Evolutionary conservation across 495 filamentous ascomycete species (phyloP).

Genomic region (Pseudotulostoma volvatum): DNA sequence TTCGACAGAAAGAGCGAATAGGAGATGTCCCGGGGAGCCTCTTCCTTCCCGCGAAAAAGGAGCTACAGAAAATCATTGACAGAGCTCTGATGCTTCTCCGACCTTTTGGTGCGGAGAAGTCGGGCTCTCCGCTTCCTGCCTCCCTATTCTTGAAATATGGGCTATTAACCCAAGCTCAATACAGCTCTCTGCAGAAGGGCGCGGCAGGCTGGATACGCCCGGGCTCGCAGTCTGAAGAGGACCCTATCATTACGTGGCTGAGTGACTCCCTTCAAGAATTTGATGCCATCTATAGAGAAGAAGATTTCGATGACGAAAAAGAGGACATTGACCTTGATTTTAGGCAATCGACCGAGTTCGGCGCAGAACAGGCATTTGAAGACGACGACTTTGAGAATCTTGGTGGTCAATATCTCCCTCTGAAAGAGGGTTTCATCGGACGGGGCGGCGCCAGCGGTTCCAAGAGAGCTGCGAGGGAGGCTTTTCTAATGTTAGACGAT

Average conservation of each 20-base stretch:
- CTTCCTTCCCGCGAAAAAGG: constrained; percentile 14
- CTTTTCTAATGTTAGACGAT: constrained; percentile 22
- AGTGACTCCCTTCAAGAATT: constrained; percentile 30
- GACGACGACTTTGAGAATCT: constrained; percentile 40
- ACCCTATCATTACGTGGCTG: constrained; percentile 47
- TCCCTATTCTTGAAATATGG: constrained; percentile 28
- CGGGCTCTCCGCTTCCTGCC: constrained; percentile 9
- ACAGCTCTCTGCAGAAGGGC: constrained; percentile 41
- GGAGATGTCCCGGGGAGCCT: constrained; percentile 18
- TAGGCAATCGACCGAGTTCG: constrained; percentile 47
- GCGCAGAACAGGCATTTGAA: constrained; percentile 38
- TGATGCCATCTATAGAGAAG: constrained; percentile 18
- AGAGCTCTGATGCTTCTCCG: constrained; percentile 32
- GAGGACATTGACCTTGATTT: constrained; percentile 51
- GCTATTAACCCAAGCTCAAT: constrained; percentile 45
- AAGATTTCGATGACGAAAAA: constrained; percentile 32
- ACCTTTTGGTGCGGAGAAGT: constrained; percentile 22
- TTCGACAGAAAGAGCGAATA: constrained; percentile 22
- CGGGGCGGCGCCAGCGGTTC: not conserved
- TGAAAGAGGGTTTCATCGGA: constrained; percentile 36
- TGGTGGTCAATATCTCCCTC: constrained; percentile 25
- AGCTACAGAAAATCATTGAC: constrained; percentile 28
- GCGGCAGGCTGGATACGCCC: constrained; percentile 33
- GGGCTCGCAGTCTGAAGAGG: constrained; percentile 16
- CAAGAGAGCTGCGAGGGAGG: constrained; percentile 3